Base-by-base conservation (phyloP, 352 stramenopile species). In the Globisporangium viniferum region DNA sequence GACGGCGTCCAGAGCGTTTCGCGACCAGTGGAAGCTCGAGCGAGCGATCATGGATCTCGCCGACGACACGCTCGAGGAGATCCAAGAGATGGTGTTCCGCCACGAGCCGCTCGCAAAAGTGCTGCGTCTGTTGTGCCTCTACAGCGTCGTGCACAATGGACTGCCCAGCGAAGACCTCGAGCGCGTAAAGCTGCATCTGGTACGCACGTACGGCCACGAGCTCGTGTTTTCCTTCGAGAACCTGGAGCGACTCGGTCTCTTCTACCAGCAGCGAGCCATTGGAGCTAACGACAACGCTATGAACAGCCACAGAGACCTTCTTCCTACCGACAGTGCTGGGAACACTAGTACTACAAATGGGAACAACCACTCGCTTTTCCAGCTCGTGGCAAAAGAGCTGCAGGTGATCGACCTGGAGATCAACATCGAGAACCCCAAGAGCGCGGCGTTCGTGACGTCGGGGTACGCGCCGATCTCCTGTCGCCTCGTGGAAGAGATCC, bases 171-270 rank as follows among this genome's bases (percentile, higher is more conserved):
- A 62, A 0, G 72, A 79, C 27, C 66, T 92, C 5, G 71, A 82
- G 35, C 70, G 67, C 8, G 65, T 92, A 35, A 88, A 89, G 59
- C 64, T 86, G 64, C 71, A 82, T n/a, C 33, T 95, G 6, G 77
- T 92, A 14, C 66, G 84, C 59, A 81, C 80, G 15, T 94, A 95
- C 64, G 88, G 88, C 3, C 80, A 92, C 57, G 86, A 92, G 44
- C 55, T 93, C 33, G 61, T 91, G 5, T 90, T 91, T 49, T 90
- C 82, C 6, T 87, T 93, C 55, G 77, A 78, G 18, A 92, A 86
- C 33, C 62, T 95, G 18, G 75, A 81, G 51, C 73, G 75, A 5
- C 51, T 92, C 3, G 72, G 80, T 0, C 67, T 95, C 27, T 69
- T 94, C 5, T 73, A 71, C 29, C 77, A 86, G 61, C 60, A 71